A percentile compares a stretch with the other conserved stretches of the same genome.
phyloP scores from a whole-genome alignment of 2,329 filamentous ascomycete genomes.

The Xylariaceae sp. region DNA sequence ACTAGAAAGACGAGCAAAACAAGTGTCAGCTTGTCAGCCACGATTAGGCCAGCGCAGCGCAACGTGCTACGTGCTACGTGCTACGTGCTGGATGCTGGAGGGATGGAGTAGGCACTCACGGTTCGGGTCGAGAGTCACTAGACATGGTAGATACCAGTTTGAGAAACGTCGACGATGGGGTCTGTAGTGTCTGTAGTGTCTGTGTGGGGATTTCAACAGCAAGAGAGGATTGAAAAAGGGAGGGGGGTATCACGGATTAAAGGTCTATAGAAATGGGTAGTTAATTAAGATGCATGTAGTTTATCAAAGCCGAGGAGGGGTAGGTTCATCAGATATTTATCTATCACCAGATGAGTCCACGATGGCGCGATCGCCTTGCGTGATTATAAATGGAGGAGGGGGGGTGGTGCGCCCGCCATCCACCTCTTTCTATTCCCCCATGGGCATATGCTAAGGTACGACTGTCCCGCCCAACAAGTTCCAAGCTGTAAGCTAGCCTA shows the following conservation, averaged over 20 bases:
- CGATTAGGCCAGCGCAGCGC: background rate
- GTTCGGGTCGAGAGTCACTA: slow-evolving; percentile 34
- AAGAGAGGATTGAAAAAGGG: slow-evolving; percentile 17
- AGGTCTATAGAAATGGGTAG: background rate
- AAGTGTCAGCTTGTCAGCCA: slow-evolving; percentile 1
- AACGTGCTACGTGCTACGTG: background rate
- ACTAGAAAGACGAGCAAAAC: slow-evolving; percentile 41
- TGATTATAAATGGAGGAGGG: slow-evolving; percentile 20
- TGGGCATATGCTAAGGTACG: background rate
- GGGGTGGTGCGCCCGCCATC: slow-evolving; percentile 5
- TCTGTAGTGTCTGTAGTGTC: background rate
- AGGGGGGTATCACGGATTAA: slow-evolving; percentile 9
- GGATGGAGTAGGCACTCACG: slow-evolving; percentile 33
- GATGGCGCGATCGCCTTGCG: slow-evolving; percentile 28
- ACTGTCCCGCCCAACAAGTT: background rate
- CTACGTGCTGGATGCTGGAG: background rate
- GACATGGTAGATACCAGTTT: slow-evolving; percentile 33
- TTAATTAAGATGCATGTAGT: slow-evolving; percentile 15
- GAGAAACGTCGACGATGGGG: background rate
- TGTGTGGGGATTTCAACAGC: slow-evolving; percentile 2
- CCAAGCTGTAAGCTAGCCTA: background rate
- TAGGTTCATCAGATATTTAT: background rate
- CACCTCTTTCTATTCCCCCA: slow-evolving; percentile 8
- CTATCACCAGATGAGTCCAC: slow-evolving; percentile 17
- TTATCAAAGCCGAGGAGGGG: slow-evolving; percentile 11